Percentiles rank a stretch among this genome's conserved stretches.
Conservation (phyloP, 1,139 yeast species). For the Debaryomycetaceae sp. region DNA sequence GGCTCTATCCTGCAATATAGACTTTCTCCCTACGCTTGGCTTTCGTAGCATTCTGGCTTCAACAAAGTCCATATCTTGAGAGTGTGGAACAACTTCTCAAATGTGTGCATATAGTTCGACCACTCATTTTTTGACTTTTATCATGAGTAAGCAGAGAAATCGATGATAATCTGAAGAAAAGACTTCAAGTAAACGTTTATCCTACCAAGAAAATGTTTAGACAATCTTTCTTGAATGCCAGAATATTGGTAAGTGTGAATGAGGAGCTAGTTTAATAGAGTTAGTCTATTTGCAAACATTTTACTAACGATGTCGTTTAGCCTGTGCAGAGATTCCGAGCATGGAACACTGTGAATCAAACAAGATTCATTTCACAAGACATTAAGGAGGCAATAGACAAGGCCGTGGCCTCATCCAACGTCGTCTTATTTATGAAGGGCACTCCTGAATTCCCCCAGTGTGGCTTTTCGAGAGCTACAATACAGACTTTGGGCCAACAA, state of each 20-base stretch:
- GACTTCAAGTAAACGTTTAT: no score
- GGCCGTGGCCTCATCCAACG: constrained; percentile 87
- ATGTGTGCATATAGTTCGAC: constrained; percentile 1
- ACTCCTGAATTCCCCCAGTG: constrained; percentile 98
- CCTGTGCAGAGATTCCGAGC: background rate
- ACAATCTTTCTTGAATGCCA: constrained; percentile 17
- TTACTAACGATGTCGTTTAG: constrained; percentile 1
- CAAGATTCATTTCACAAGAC: constrained; percentile 69
- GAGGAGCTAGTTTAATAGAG: background rate
- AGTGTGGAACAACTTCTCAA: background rate
- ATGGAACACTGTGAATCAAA: constrained; percentile 3
- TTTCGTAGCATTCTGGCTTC: no score
- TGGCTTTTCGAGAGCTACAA: constrained; percentile 95
- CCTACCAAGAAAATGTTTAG: constrained; percentile 17
- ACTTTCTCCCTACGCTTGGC: no score
- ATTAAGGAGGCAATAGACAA: constrained; percentile 77
- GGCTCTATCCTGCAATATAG: no score
- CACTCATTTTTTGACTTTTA: background rate
- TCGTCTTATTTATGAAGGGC: constrained; percentile 92
- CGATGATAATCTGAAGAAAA: background rate
- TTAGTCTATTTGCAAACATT: no score
- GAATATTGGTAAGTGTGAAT: constrained; percentile 19
- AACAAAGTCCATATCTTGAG: no score
- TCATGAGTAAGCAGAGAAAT: constrained; percentile 1
- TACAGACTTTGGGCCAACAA: constrained; percentile 89